Conservation (phyloP, 805 yeast genomes). For the Suhomyces faveliae region DNA sequence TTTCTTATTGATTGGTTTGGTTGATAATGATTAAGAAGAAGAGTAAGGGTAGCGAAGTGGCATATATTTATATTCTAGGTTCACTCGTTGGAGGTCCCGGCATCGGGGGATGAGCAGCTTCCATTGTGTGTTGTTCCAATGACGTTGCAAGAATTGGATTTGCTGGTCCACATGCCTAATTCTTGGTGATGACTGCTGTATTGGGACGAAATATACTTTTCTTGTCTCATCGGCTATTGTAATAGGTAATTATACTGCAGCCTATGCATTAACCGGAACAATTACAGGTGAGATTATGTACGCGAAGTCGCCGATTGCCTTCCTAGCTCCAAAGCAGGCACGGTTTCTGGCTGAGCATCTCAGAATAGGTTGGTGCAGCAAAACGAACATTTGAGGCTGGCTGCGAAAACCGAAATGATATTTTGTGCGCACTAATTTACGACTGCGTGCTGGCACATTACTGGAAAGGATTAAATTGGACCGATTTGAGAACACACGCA, state of each 20-base stretch:
- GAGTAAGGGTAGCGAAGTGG: background rate
- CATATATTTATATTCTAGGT: background rate
- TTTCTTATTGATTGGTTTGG: slow-evolving; percentile 1
- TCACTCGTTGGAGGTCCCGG: background rate
- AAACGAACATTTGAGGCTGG: slow-evolving; percentile 7
- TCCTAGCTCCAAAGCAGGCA: background rate
- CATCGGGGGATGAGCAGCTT: background rate
- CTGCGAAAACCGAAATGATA: slow-evolving; percentile 11
- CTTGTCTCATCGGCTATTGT: background rate
- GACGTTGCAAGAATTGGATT: background rate
- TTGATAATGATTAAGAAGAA: background rate
- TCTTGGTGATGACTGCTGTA: background rate
- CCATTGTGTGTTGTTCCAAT: background rate
- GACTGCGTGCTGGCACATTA: slow-evolving; percentile 1
- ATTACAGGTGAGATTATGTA: background rate
- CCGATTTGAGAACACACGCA: background rate
- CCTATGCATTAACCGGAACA: background rate
- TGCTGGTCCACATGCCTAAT: background rate
- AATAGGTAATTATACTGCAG: background rate
- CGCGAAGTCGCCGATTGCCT: background rate
- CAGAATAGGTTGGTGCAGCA: background rate
- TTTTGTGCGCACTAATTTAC: background rate
- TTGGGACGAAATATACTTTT: background rate
- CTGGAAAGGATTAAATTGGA: background rate
- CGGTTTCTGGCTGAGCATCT: background rate